Evolutionary conservation across 495 filamentous ascomycete genomes (phyloP), one percentile per base, ranked within the genome.

Genomic region (Penicillium herquei): DNA sequence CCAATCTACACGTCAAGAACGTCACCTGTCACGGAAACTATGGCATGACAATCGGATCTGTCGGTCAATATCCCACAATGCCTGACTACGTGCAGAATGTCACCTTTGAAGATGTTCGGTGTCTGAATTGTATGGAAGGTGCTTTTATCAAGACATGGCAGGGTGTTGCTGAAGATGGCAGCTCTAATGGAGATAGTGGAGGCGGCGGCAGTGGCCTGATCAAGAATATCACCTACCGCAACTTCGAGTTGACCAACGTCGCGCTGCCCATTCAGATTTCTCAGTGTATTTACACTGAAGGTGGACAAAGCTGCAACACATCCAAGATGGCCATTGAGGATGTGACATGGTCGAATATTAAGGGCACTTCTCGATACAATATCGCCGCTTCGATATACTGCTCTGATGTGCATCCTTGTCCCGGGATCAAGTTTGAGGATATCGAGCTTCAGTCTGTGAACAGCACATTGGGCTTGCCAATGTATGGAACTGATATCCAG

Each of bases 251-350:
- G 50, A 65, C 67, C 35, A 73, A 81, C 39, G 77, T 77, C 62
- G 75, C 77, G 71, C 78, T 71, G 37, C 82, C 81, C 13, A 81
- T 84, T 58, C 81, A 84, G 59, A 75, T 85, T 21, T 81, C 79
- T 11, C 69, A 74, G 13, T 85, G 82, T 61, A 84, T 83, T 62
- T 85, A 84, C 66, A 76, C 70, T 18, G 64, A 59, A 50, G 72
- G 64, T 49, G 55, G 52, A 9, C 61, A 63, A 12, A 56, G 48
- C 49, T 83, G 82, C 72, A 79, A 84, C 55, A 67, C 63, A n/a
- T 79, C 72, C 31, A 76, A 74, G 50, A 67, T 84, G 42, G 65
- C 74, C 31, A 79, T 81, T 52, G 56, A 62, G 21, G 73, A 82
- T 59, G 68, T 85, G 43, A 73, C 66, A 32, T 86, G 78, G 77